Evolutionary conservation across 331 rosid species (phyloP), one percentile per base, ranked within the genome.

Genomic region (Quercus lobata): DNA sequence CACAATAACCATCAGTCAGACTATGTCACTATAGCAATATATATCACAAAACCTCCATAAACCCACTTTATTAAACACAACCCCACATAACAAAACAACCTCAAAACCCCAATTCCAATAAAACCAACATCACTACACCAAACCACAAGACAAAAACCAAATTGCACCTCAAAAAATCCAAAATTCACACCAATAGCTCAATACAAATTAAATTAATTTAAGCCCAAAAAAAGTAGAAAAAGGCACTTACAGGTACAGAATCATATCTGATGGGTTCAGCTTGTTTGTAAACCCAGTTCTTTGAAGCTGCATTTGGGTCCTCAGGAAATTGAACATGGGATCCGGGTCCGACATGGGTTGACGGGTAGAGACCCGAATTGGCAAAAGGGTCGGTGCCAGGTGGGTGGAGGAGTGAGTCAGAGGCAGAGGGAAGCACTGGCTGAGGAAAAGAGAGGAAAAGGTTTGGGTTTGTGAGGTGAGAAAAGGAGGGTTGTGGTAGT

Each of bases 351-450:
- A 79, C 82, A 68, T 49, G 68, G 30, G 76, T 69, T 14, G 82
- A 80, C 53, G 80, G 57, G 75, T 41, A 74, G 4, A 68, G 49
- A 60, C 35, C 78, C 7, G 75, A 78, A 84, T 57, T 75, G 73
- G 58, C 71, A 75, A 15, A 30, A 1, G 87, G 88, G 73, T 89
- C 84, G 30, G 88, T 82, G 14, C 92, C 90, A 0, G 88, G 93
- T 22, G 90, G 90, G 53, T 87, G 87, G 77, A 83, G 56, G 35
- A 78, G 21, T 25, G 84, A 75, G 78, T 81, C 86, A 4, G 85
- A 69, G 21, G 76, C 71, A 24, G 82, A 37, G 79, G 79, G 72
- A n/a, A 69, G 54, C 16, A 68, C 55, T 5, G 78, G 88, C 76
- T 76, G 88, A 80, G 91, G 83, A 68, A 80, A 77, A 37, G 76